These are phyloP conservation scores for Xylaria longipes DNA, from an alignment of 495 filamentous ascomycete genomes.

Conservation along the genomic window DNA sequence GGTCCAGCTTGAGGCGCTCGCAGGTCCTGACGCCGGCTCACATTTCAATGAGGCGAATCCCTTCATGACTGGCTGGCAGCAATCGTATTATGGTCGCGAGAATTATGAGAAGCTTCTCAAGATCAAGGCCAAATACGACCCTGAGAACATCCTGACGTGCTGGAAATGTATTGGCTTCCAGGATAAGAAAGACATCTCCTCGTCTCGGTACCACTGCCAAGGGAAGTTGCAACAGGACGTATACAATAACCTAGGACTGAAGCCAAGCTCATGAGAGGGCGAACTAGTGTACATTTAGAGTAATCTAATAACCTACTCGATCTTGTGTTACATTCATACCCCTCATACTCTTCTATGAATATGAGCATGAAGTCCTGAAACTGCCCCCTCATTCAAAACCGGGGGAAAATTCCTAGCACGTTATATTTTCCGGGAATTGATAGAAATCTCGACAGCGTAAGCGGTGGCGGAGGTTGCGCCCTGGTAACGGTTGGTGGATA, in stretches of 20 bases:
- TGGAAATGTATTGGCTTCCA: conserved; percentile 57
- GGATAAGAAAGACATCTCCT: conserved; percentile 33
- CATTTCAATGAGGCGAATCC: conserved; percentile 58
- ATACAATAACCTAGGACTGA: conserved; percentile 19
- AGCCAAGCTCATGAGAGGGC: conserved; percentile 13
- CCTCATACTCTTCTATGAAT: neutral
- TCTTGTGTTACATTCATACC: neutral
- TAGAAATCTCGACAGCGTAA: neutral
- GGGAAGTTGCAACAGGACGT: conserved; percentile 36
- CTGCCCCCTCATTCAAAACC: neutral
- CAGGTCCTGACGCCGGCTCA: conserved; percentile 49
- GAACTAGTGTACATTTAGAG: neutral
- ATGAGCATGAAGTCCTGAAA: neutral
- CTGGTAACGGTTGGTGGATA: neutral
- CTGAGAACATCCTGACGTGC: conserved; percentile 51
- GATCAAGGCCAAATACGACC: conserved; percentile 57
- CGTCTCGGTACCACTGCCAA: conserved; percentile 34
- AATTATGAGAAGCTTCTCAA: conserved; percentile 49
- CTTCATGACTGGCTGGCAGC: conserved; percentile 52
- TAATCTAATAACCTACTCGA: neutral
- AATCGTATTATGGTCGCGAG: conserved; percentile 55
- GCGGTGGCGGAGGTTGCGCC: too few relatives aligned
- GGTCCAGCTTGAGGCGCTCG: conserved; percentile 51
- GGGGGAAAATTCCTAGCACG: neutral
- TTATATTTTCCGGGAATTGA: neutral